Base-by-base conservation (phyloP, 192 early-diverging fungal species). In the Gamsiella multidivaricata region DNA sequence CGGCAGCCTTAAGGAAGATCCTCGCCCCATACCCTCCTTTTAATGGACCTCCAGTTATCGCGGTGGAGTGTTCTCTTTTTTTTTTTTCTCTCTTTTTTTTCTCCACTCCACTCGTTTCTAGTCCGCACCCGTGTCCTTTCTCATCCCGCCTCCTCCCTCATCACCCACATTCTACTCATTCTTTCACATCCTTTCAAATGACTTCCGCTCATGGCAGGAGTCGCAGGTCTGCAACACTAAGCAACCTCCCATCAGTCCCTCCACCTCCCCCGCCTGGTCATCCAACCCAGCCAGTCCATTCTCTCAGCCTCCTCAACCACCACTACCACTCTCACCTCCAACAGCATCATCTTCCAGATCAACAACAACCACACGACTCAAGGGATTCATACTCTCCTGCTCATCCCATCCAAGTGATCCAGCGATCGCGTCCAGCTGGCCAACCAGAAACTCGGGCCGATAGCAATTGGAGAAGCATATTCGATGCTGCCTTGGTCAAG, bases 401-500 rank as follows among this genome's bases (percentile, higher is more conserved):
- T 29, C 50, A 52, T 5, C 25, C 22, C 28, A 52, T 26, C 22
- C 50, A 11, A 52, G 5, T 41, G 46, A 7, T 20, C 20, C 34
- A 54, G 11, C 61, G 39, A 25, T 22, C 18, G 4, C 60, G 36
- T 56, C 17, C 33, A 56, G 34, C 37, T 4, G 23, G 36, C 9
- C 42, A 50, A 17, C 59, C 55, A 23, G 69, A 71, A 26, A 56
- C 15, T 15, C 55, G 39, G 55, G 31, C 54, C 7, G 71, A 74
- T 0, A 45, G 18, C 32, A 41, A 34, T 2, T 76, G 74, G 74
- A 45, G 74, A 34, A 59, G 46, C 39, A 78, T 69, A 32, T 78
- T 78, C 59, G 74, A 78, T 54, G 74, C 59, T 0, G 74, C 74
- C 15, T 17, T 78, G 34, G 65, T 69, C 20, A 78, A 78, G 20